phyloP scores from a whole-genome alignment of 371 early-diverging fungal genomes.

The Zopfochytrium polystomum region DNA sequence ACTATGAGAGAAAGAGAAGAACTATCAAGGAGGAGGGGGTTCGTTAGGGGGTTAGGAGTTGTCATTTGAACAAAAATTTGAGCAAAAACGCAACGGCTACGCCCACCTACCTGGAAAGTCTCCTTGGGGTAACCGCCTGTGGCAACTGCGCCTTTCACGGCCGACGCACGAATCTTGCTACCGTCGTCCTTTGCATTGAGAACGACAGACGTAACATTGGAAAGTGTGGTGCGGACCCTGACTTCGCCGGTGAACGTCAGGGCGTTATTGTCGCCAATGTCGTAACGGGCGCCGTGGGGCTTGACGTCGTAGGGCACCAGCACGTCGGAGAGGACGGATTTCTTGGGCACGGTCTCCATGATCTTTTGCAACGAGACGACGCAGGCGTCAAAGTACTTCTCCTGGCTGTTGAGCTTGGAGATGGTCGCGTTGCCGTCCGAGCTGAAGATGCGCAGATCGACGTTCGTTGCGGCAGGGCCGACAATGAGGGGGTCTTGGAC shows the following conservation, averaged over 20 bases:
- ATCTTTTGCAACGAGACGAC: background rate
- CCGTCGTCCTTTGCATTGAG: background rate
- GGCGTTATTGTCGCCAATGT: background rate
- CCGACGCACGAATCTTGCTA: background rate
- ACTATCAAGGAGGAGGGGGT: too few relatives aligned
- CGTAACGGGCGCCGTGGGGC: background rate
- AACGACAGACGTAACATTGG: background rate
- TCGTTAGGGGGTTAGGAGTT: too few relatives aligned
- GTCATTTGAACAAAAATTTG: too few relatives aligned
- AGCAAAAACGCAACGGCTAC: too few relatives aligned
- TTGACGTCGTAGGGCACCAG: conserved; percentile 9
- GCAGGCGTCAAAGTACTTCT: background rate
- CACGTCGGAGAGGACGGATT: conserved; percentile 1
- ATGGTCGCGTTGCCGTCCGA: conserved; percentile 12
- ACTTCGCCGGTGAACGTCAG: background rate
- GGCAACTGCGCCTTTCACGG: background rate
- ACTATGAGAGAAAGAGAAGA: background rate
- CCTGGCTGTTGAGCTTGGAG: background rate
- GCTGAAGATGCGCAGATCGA: conserved; percentile 5
- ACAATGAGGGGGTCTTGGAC: background rate
- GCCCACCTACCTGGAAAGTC: conserved; percentile 9
- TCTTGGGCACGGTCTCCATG: background rate
- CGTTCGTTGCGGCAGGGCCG: background rate
- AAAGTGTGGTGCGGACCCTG: background rate
- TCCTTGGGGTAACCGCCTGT: conserved; percentile 7